Percentiles rank a stretch among this genome's conserved stretches.
These are phyloP conservation scores for Phytophthora chlamydospora DNA, from an alignment of 352 stramenopile genomes.

Conservation along the genomic window DNA sequence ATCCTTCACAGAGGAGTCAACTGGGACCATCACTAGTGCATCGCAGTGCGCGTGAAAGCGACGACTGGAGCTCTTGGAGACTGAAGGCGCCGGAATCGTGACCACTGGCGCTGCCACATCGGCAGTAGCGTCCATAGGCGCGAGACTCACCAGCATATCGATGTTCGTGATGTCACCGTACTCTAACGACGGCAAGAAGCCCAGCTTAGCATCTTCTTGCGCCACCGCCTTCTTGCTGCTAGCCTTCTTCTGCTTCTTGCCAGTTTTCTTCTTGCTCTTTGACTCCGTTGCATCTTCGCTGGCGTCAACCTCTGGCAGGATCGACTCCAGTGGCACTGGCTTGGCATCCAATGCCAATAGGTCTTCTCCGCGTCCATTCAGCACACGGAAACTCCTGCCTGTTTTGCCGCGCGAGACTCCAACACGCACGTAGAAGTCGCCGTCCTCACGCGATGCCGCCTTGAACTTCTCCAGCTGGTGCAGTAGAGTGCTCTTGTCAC, in stretches of 20 bases:
- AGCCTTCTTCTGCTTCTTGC: slow-evolving; percentile 42
- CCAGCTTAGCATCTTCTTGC: slow-evolving; percentile 25
- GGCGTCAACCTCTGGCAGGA: slow-evolving; percentile 19
- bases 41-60: slow-evolving; percentile 44
- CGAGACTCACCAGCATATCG: slow-evolving; percentile 51
- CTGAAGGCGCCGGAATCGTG: slow-evolving; percentile 38
- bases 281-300: slow-evolving; percentile 14
- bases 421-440: slow-evolving; percentile 47
- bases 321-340: slow-evolving; percentile 6
- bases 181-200: slow-evolving; percentile 49
- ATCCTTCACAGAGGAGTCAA: slow-evolving; percentile 19
- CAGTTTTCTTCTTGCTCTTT: slow-evolving; percentile 33
- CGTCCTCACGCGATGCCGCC: slow-evolving; percentile 25
- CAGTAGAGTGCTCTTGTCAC: slow-evolving; percentile 16
- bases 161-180: slow-evolving; percentile 60
- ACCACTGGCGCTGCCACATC: slow-evolving; percentile 33
- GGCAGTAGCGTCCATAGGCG: slow-evolving; percentile 15
- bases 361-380: slow-evolving; percentile 42
- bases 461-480: slow-evolving; percentile 41
- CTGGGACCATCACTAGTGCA: slow-evolving; percentile 45
- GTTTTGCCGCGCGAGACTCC: slow-evolving; percentile 27
- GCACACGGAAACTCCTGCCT: slow-evolving; percentile 28
- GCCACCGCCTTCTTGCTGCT: slow-evolving; percentile 37
- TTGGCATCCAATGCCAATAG: slow-evolving; percentile 11
- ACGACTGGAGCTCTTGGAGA: slow-evolving; percentile 4